phyloP scores from a whole-genome alignment of 768 basidiomycete genomes.

The Podaxis sp. region DNA sequence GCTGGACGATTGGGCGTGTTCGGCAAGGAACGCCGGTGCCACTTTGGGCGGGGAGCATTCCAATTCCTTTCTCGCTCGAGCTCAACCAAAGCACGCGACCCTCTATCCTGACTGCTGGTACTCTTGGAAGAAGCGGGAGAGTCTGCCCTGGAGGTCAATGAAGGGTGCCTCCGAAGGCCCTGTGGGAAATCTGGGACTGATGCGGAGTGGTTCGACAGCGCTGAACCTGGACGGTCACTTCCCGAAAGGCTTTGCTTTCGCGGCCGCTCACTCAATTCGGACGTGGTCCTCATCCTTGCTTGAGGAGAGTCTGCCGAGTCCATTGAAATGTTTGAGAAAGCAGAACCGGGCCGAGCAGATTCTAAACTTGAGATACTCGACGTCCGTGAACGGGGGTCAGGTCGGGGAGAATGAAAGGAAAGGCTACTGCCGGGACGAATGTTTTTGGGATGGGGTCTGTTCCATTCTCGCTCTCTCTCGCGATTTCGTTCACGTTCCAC shows the following conservation, averaged over 20 bases:
- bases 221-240: slow-evolving; percentile 35
- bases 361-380: slow-evolving; percentile 19
- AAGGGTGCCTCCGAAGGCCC: slow-evolving; percentile 31
- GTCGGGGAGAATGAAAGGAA: slow-evolving; percentile 35
- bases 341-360: slow-evolving; percentile 6
- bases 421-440: slow-evolving; percentile 46
- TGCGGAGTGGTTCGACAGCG: slow-evolving; percentile 34
- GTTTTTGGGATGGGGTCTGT: slow-evolving; percentile 38
- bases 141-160: slow-evolving; percentile 34
- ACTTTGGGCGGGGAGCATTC: slow-evolving; percentile 65
- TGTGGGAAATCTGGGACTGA: slow-evolving; percentile 21
- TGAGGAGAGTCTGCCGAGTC: slow-evolving; percentile 1
- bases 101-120: slow-evolving; percentile 21
- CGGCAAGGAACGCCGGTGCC: slow-evolving; percentile 32
- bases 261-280: slow-evolving; percentile 2
- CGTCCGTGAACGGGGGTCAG: slow-evolving; percentile 20
- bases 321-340: slow-evolving; percentile 9
- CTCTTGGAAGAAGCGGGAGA: slow-evolving; percentile 43
- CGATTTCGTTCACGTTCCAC: slow-evolving; percentile 41
- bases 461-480: slow-evolving; percentile 59
- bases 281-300: slow-evolving; percentile 3
- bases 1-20: slow-evolving; percentile 16
- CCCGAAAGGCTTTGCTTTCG: slow-evolving; percentile 1
- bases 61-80: slow-evolving; percentile 65
- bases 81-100: slow-evolving; percentile 26